phyloP scores from a whole-genome alignment of 176 grass and related monocot species.

The Melocanna baccifera region DNA sequence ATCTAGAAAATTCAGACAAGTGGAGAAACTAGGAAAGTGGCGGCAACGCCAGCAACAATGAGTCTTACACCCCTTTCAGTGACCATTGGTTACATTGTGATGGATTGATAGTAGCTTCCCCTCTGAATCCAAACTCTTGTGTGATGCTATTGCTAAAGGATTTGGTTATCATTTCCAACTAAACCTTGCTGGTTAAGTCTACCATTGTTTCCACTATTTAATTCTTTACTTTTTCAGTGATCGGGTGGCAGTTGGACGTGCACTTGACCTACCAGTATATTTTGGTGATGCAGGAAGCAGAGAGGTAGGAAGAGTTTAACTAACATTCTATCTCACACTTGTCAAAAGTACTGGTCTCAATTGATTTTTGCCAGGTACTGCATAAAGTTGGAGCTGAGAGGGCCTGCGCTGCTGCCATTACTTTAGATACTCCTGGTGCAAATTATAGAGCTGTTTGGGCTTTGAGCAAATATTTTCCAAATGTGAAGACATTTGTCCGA shows the following conservation, averaged over 20 bases:
- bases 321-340: background rate
- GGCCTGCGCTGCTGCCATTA: slow-evolving; percentile 95
- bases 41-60: background rate
- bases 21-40: slow-evolving; percentile 6
- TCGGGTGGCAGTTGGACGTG: slow-evolving; percentile 85
- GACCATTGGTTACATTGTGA: background rate
- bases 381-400: slow-evolving; percentile 99
- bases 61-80: background rate
- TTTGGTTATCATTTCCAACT: background rate
- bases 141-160: background rate
- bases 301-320: slow-evolving; percentile 52
- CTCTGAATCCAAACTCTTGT: background rate
- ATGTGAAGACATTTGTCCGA: slow-evolving; percentile 96
- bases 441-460: slow-evolving; percentile 99
- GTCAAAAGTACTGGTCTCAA: slow-evolving; percentile 9
- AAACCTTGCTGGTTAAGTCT: background rate
- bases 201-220: slow-evolving; percentile 6
- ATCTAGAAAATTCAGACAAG: background rate
- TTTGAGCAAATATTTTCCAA: slow-evolving; percentile 93
- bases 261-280: slow-evolving; percentile 92
- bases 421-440: slow-evolving; percentile 97
- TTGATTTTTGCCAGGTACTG: slow-evolving; percentile 60
- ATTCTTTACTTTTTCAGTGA: slow-evolving; percentile 60
- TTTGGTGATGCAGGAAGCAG: slow-evolving; percentile 98
- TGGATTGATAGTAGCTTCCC: background rate